Evolutionary conservation across 148 eudicot species (phyloP).

Genomic region (Polygonum maritimum): DNA sequence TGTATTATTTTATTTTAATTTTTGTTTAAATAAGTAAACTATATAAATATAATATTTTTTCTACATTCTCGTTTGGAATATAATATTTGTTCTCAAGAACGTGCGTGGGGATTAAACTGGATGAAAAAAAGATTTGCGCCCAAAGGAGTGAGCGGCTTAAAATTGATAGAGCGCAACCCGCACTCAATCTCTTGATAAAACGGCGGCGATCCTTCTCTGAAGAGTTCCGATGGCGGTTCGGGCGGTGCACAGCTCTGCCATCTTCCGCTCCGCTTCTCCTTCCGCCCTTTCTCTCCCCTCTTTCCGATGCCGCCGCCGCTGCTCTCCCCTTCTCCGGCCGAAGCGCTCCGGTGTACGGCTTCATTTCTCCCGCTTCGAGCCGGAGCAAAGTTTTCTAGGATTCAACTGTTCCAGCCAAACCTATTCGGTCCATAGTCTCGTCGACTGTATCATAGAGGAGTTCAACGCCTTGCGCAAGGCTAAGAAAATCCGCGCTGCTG

Average conservation of each 20-base stretch:
- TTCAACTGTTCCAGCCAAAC: constrained; percentile 10
- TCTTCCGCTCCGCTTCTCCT: constrained; percentile 31
- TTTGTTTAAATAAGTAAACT: too few relatives aligned
- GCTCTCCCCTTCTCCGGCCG: constrained; percentile 16
- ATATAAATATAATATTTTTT: too few relatives aligned
- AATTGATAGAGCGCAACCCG: not conserved
- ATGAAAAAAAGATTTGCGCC: too few relatives aligned
- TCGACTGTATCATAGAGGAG: constrained; percentile 44
- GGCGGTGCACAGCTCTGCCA: constrained; percentile 28
- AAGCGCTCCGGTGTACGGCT: constrained; percentile 3
- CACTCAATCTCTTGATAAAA: not conserved
- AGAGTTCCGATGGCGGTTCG: constrained; percentile 38
- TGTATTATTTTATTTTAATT: too few relatives aligned
- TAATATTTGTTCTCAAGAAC: too few relatives aligned
- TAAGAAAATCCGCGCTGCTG: constrained; percentile 22
- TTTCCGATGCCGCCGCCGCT: constrained; percentile 15
- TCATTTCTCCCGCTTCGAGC: not conserved
- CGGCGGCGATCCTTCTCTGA: not conserved
- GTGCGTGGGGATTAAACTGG: too few relatives aligned
- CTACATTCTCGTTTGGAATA: too few relatives aligned
- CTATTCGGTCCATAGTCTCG: constrained; percentile 27
- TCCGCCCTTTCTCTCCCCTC: constrained; percentile 28
- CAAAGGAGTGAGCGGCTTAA: not conserved
- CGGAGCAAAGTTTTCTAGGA: constrained; percentile 3
- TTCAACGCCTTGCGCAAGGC: constrained; percentile 26